Base-by-base conservation (phyloP, 768 basidiomycete species). In the Serendipita sp. region DNA sequence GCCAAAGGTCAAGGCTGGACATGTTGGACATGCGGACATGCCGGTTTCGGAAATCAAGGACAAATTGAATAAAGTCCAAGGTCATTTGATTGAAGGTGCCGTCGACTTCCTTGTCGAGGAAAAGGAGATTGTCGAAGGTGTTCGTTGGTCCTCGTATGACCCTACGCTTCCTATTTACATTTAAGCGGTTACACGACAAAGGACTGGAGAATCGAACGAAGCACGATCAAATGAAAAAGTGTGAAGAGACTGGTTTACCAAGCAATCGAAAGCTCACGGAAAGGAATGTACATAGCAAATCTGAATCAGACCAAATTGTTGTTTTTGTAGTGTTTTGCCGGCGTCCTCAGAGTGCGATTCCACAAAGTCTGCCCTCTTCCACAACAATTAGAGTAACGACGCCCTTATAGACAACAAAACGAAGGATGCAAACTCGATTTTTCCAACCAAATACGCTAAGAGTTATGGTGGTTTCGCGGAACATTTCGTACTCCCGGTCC, bases 81-180 rank as follows among this genome's bases (percentile, higher is more conserved):
- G 77, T 5, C 75, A 76, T 65, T 68, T 78, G 6, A 75, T 76
- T 36, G 74, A 75, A 64, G 75, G 75, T 71, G 76, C 76, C 2
- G 67, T 76, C 15, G 64, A 91, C 72, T 93, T 92, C 79, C 76
- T 93, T 58, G 88, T 88, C 58, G 88, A 90, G 65, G 81, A 91
- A 66, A 83, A 82, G 68, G 82, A 81, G 1, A 82, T 91, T 55
- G 81, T 83, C 10, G 79, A 79, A 66, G 86, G 85, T 0, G 76
- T 83, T 0, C 85, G 87, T 63, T 91, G 89, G 89, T 75, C 71
- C 16, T 84, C 80, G 3, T 74, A 89, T 43, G 85, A 89, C 73
- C 88, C 88, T 2, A 84, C 86, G 1, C 74, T 91, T 63, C 88
- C 87, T 0, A 84, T 91, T 66, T 91, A 87, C 70, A 83, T 91